Conservation (phyloP, 768 basidiomycete genomes). For the Lentinula guzmanii region DNA sequence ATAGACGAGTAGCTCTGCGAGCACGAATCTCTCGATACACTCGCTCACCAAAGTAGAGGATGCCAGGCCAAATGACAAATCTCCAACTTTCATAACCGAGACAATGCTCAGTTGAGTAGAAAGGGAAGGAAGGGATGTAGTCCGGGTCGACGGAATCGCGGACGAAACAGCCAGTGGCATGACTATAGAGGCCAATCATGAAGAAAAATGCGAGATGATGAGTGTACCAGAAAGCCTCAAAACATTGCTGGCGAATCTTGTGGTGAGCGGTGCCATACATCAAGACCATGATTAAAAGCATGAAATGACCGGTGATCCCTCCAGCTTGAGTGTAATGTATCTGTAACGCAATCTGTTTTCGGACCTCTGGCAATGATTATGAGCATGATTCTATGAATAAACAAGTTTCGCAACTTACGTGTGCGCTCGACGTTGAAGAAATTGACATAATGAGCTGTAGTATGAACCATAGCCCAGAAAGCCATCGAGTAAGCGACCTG, state of each 20-base stretch:
- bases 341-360: constrained; percentile 66
- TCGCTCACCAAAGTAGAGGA: constrained; percentile 86
- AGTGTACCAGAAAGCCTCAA: constrained; percentile 97
- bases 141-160: constrained; percentile 78
- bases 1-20: constrained; percentile 69
- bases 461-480: constrained; percentile 90
- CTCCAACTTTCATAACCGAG: constrained; percentile 90
- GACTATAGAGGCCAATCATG: constrained; percentile 84
- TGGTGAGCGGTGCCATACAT: constrained; percentile 91
- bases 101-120: constrained; percentile 84
- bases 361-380: constrained; percentile 55
- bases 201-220: constrained; percentile 94
- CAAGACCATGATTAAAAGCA: constrained; percentile 89
- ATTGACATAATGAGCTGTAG: constrained; percentile 91
- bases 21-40: constrained; percentile 80
- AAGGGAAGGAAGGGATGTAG: constrained; percentile 68
- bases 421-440: constrained; percentile 88
- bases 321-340: constrained; percentile 89
- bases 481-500: constrained; percentile 94
- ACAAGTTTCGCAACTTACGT: constrained; percentile 42
- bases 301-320: constrained; percentile 93
- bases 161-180: constrained; percentile 94
- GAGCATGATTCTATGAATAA: not conserved
- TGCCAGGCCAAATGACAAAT: constrained; percentile 88
- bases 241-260: constrained; percentile 84